Percentiles rank a stretch among this genome's conserved stretches.
These are phyloP conservation scores for Ustanciosporium gigantosporum DNA, from an alignment of 1,284 basidiomycete species.

Conservation along the genomic window DNA sequence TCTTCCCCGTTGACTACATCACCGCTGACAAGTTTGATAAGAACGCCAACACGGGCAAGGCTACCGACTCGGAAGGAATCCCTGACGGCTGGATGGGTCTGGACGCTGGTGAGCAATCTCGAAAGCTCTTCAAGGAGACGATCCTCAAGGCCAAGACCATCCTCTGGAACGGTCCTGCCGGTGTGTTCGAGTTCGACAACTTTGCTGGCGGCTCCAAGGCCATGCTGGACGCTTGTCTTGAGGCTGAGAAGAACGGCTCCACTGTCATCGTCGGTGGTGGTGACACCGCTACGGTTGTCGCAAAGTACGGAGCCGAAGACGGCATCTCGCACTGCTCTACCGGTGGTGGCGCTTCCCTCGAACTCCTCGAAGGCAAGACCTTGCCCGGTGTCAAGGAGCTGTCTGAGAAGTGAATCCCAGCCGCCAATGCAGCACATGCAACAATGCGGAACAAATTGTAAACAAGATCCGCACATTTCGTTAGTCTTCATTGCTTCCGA, in stretches of 20 bases:
- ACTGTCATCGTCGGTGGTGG: slow-evolving; percentile 78
- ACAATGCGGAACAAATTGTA: slow-evolving; percentile 10
- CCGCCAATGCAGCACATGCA: too few relatives aligned
- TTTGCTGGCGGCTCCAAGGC: slow-evolving; percentile 85
- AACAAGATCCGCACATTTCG: too few relatives aligned
- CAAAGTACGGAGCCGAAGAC: slow-evolving; percentile 73
- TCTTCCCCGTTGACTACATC: slow-evolving; percentile 93
- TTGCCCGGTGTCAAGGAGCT: slow-evolving; percentile 51
- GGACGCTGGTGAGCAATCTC: slow-evolving; percentile 70
- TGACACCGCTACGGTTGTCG: slow-evolving; percentile 59
- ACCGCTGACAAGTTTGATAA: slow-evolving; percentile 95
- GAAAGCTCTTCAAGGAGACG: slow-evolving; percentile 76
- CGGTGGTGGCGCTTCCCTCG: slow-evolving; percentile 88
- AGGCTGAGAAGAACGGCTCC: slow-evolving; percentile 82
- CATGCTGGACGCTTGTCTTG: slow-evolving; percentile 82
- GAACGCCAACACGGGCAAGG: slow-evolving; percentile 77
- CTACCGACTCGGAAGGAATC: slow-evolving; percentile 83
- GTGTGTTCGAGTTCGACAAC: slow-evolving; percentile 94
- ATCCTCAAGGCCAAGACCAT: slow-evolving; percentile 92
- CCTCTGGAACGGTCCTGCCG: slow-evolving; percentile 95
- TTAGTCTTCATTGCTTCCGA: too few relatives aligned
- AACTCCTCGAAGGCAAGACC: slow-evolving; percentile 71
- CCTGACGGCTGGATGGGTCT: slow-evolving; percentile 94
- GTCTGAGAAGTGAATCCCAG: slow-evolving; percentile 38
- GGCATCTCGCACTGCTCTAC: slow-evolving; percentile 94